phyloP scores from a whole-genome alignment of 352 stramenopile species.

The Pythium dissimile region DNA sequence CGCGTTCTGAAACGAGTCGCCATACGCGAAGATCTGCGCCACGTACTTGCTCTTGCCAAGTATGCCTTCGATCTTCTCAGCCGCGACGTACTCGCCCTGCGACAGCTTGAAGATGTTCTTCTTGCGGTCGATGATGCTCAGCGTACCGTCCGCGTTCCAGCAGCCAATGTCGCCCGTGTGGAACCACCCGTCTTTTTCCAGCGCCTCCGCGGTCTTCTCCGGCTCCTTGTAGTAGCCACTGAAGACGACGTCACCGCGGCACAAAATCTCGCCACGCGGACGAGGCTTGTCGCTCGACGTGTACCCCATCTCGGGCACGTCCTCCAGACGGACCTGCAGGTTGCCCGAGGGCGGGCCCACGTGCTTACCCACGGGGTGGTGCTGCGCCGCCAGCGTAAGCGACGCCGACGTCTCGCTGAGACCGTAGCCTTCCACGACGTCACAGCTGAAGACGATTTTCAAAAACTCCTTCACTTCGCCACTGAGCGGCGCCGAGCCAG shows the following conservation, averaged over 20 bases:
- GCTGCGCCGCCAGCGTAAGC: slow-evolving; percentile 59
- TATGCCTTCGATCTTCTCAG: slow-evolving; percentile 96
- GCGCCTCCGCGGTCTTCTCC: slow-evolving; percentile 88
- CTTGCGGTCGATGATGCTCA: slow-evolving; percentile 91
- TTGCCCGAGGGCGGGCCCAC: slow-evolving; percentile 88
- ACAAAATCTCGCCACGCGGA: slow-evolving; percentile 59
- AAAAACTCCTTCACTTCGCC: slow-evolving; percentile 95
- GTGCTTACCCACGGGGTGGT: slow-evolving; percentile 80
- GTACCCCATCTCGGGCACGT: slow-evolving; percentile 98
- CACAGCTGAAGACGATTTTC: slow-evolving; percentile 91
- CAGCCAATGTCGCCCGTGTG: slow-evolving; percentile 96
- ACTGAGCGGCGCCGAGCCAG: slow-evolving; percentile 91
- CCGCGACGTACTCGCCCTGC: slow-evolving; percentile 95
- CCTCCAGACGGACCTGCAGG: slow-evolving; percentile 91
- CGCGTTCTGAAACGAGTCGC: slow-evolving; percentile 92
- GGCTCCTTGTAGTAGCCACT: slow-evolving; percentile 92
- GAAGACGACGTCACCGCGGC: slow-evolving; percentile 82
- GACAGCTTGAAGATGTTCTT: slow-evolving; percentile 96
- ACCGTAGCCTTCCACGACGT: slow-evolving; percentile 94
- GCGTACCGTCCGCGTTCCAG: slow-evolving; percentile 93
- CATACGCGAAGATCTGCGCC: slow-evolving; percentile 94
- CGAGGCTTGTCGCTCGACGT: slow-evolving; percentile 72
- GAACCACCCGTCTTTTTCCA: slow-evolving; percentile 95
- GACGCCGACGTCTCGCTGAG: slow-evolving; percentile 92
- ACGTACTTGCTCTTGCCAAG: slow-evolving; percentile 93